Evolutionary conservation across 1,139 yeast genomes (phyloP), one percentile per base, ranked within the genome.

Genomic region (Pichiaceae sp.): DNA sequence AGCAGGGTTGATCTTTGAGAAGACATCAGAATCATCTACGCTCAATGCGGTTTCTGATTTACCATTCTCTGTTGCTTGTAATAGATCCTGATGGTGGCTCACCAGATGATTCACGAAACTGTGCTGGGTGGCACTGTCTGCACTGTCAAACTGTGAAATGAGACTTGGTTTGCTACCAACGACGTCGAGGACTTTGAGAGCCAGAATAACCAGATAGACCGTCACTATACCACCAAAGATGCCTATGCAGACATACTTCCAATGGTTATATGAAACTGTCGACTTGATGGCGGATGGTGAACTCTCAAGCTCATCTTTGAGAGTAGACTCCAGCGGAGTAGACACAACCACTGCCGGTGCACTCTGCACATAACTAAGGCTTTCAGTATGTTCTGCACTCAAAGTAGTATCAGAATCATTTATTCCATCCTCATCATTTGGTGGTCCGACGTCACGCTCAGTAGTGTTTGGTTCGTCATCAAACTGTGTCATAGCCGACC

Each of bases 1-100:
- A n/a, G 46, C 48, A 2, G 50, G 41, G 33, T 59, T 64, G 17
- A 68, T 49, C 3, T 59, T 53, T 9, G 21, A 35, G 33, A 43
- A 42, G 9, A 7, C 11, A 21, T 21, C 11, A 11, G 7, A 11
- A 7, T 21, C 24, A 7, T 7, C 7, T n/a, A n/a, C n/a, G n/a
- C n/a, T n/a, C 9, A 7, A 21, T 7, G 16, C 20, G 26, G 40
- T 42, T 12, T 29, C 29, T 7, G 7, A 7, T 7, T 7, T 14
- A 15, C 19, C 17, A 5, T 5, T 15, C 14, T 9, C 31, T 7
- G 6, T 29, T 4, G 14, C 20, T 14, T 7, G 8, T 14, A 8
- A 8, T 6, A 5, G 5, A 7, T 8, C 8, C 14, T 25, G 28
- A 8, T 21, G 25, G 25, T 21, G 12, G 8, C 11, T 18, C 18